Percentiles rank a stretch among this genome's conserved stretches.
Conservation (phyloP, 495 filamentous ascomycete species). For the Tuber microsphaerosporum region DNA sequence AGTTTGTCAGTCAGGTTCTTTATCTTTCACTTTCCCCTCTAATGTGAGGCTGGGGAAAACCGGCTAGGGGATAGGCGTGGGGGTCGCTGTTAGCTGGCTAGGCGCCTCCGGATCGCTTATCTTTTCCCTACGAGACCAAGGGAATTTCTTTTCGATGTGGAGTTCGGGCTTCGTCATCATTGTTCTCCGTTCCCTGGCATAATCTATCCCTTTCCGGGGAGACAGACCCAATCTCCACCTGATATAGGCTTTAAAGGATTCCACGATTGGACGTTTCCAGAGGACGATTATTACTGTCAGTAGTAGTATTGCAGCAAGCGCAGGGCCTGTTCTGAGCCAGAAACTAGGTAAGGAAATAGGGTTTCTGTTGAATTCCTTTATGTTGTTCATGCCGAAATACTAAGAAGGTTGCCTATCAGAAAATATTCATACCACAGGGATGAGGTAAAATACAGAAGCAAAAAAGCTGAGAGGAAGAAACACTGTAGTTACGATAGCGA, state of each 20-base stretch:
- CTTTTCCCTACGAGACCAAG: no score
- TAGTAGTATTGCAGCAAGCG: not conserved
- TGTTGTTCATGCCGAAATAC: not conserved
- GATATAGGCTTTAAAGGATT: rapidly evolving
- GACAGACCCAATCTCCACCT: no score
- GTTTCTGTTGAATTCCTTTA: not conserved
- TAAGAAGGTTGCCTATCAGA: not conserved
- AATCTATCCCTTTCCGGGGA: no score
- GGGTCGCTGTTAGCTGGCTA: no score
- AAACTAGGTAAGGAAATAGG: not conserved
- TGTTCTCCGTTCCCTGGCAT: no score
- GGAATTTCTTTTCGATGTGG: no score
- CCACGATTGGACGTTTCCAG: not conserved
- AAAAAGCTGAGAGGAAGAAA: slow-evolving; percentile 4
- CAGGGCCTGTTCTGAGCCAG: not conserved
- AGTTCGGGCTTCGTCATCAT: no score
- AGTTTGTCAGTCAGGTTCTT: not conserved
- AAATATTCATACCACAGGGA: not conserved
- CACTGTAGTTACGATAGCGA: not conserved
- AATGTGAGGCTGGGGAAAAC: no score
- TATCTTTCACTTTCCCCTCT: not conserved
- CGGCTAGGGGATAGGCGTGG: no score
- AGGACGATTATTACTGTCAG: not conserved
- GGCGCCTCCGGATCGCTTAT: no score
- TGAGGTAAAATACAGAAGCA: not conserved